Percentiles rank a stretch among this genome's conserved stretches.
phyloP scores from a whole-genome alignment of 2,329 filamentous ascomycete genomes.

The Pseudogymnoascus sp. region DNA sequence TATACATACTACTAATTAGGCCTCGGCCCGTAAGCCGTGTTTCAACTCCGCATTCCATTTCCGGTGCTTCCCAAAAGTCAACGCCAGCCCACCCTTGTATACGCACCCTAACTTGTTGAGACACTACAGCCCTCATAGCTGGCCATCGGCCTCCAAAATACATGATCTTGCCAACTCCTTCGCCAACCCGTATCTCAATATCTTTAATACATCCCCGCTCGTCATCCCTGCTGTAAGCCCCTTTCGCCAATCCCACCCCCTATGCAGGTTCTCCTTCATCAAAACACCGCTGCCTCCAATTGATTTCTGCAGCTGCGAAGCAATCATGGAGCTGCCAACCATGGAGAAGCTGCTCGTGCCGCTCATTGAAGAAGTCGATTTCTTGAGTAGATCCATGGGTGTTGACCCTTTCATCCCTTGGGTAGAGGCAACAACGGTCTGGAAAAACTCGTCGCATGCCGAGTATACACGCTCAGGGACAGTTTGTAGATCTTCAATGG shows the following conservation, averaged over 20 bases:
- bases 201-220: constrained; percentile 63
- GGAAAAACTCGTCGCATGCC: constrained; percentile 71
- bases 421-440: constrained; percentile 64
- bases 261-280: constrained; percentile 40
- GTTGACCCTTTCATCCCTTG: constrained; percentile 55
- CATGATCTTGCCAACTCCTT: constrained; percentile 65
- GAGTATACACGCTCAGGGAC: constrained; percentile 65
- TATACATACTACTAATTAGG: background rate
- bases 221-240: constrained; percentile 49
- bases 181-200: constrained; percentile 66
- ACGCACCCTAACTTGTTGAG: background rate
- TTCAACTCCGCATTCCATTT: background rate
- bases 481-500: constrained; percentile 72
- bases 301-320: constrained; percentile 54
- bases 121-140: constrained; percentile 18
- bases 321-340: constrained; percentile 66
- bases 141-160: constrained; percentile 55
- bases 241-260: constrained; percentile 68
- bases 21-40: background rate
- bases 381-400: constrained; percentile 61
- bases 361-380: constrained; percentile 47
- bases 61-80: background rate
- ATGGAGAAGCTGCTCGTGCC: constrained; percentile 54
- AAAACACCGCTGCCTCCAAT: constrained; percentile 48
- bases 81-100: background rate